Base-by-base conservation (phyloP, 2,329 filamentous ascomycete species). In the Pseudocercospora ulei region DNA sequence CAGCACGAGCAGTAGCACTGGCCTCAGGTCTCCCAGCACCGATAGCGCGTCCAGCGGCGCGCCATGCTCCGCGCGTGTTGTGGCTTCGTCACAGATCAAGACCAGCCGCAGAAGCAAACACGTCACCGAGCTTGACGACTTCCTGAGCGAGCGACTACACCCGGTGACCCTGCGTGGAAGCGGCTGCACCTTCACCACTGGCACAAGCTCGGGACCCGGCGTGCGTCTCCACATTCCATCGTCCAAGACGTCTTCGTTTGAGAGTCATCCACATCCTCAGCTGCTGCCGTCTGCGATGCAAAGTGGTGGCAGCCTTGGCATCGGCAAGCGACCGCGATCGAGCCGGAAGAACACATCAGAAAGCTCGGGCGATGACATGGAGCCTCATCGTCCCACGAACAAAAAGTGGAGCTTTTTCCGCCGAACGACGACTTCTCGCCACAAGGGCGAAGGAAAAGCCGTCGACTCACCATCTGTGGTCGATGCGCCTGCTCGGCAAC, bases 351-450 rank as follows among this genome's bases (percentile, higher is more conserved):
- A 36, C 18, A 39, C 46, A 2, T 50, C 49, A 11, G 53, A 53
- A 8, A 53, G 46, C 37, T 54, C 51, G 27, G 52, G 48, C 27
- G 49, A 54, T 27, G 53, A 53, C 23, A 11, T 44, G 11, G 6
- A 38, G n/a, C 36, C 38, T 16, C 35, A 41, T 11, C 36, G 40
- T 14, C 41, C 41, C 3, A 48, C 28, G 11, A 51, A 60, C 13
- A 60, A 61, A 44, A 67, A 66, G 56, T 76, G 72, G 72, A 76
- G 74, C 48, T 73, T 78, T 47, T 76, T 78, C 42, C 72, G 76
- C 37, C 58, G 66, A 7, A 62, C 64, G 5, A 65, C 67, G 8
- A 59, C 62, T 3, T 54, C 59, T 7, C 59, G 63, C 19, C 56
- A 64, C 3, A 54, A 52, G 13, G 46, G 46, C 30, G 52, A 52